phyloP scores from a whole-genome alignment of 106 monocot genomes.

The Amphibolis antarctica region DNA sequence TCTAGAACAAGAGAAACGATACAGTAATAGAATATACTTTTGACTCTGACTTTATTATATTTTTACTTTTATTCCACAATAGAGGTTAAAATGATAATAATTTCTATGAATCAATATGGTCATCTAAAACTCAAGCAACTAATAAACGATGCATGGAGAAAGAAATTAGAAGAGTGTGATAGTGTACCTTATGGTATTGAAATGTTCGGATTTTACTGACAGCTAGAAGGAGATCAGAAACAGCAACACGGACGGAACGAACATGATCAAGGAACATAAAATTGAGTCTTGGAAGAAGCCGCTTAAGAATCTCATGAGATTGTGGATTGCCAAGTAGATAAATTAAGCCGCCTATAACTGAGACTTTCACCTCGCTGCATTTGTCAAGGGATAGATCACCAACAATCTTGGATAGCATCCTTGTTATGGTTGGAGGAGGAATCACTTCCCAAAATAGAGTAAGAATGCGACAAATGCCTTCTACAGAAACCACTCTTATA shows the following conservation, averaged over 20 bases:
- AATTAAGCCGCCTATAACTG: slow-evolving; percentile 59
- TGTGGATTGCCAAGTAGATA: slow-evolving; percentile 89
- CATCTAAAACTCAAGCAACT: neutral
- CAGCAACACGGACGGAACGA: slow-evolving; percentile 59
- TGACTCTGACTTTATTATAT: no score
- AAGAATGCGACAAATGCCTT: slow-evolving; percentile 83
- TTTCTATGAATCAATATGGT: no score
- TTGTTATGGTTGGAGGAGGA: slow-evolving; percentile 71
- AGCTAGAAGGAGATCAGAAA: slow-evolving; percentile 68
- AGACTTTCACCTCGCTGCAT: slow-evolving; percentile 68
- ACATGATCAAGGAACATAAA: slow-evolving; percentile 47
- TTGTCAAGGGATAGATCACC: slow-evolving; percentile 53
- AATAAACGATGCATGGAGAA: neutral
- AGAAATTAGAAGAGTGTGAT: slow-evolving; percentile 1
- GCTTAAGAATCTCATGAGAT: slow-evolving; percentile 78
- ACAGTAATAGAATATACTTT: no score
- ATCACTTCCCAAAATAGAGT: slow-evolving; percentile 93
- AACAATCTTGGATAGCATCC: slow-evolving; percentile 53
- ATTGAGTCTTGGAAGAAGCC: slow-evolving; percentile 73
- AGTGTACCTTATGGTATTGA: slow-evolving; percentile 67
- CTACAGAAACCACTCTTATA: slow-evolving; percentile 63
- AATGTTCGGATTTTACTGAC: slow-evolving; percentile 51
- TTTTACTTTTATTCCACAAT: no score
- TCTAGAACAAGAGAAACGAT: no score
- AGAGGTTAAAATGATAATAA: no score